Evolutionary conservation across 768 basidiomycete genomes (phyloP).

Genomic region (Ramaria rubella): DNA sequence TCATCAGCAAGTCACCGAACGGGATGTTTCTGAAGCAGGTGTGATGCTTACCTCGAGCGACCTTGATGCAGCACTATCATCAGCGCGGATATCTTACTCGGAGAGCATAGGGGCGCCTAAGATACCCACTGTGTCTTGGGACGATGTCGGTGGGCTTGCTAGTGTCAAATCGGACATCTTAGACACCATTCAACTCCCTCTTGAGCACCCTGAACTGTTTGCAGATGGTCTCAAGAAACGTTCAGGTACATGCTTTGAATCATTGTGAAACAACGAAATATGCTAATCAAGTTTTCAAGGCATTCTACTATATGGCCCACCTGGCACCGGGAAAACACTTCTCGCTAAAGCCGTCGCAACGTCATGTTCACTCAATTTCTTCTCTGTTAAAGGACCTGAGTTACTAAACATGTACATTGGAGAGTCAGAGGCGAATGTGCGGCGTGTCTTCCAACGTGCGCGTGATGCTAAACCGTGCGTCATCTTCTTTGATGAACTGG

Average conservation of each 20-base stretch:
- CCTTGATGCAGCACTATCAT: conserved; percentile 63
- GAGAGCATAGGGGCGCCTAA: conserved; percentile 96
- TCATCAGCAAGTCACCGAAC: not conserved
- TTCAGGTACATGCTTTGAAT: conserved; percentile 78
- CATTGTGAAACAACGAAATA: not conserved
- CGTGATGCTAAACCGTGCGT: conserved; percentile 90
- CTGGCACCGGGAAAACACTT: conserved; percentile 92
- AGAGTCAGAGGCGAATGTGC: conserved; percentile 96
- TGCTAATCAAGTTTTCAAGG: conserved; percentile 36
- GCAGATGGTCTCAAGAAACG: conserved; percentile 89
- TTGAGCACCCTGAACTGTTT: conserved; percentile 88
- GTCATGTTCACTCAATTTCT: conserved; percentile 90
- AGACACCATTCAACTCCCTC: conserved; percentile 89
- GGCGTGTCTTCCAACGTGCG: conserved; percentile 85
- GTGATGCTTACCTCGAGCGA: conserved; percentile 45
- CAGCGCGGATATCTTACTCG: conserved; percentile 72
- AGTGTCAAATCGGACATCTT: conserved; percentile 87
- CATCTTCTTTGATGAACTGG: conserved; percentile 95
- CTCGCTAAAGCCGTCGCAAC: conserved; percentile 96
- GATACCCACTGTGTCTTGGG: conserved; percentile 94
- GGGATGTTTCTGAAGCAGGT: conserved; percentile 28
- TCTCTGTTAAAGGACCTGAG: conserved; percentile 96
- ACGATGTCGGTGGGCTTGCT: conserved; percentile 91
- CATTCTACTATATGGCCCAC: conserved; percentile 88
- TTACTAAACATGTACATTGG: conserved; percentile 98